A percentile compares a stretch with the other conserved stretches of the same genome.
phyloP scores from a whole-genome alignment of 805 yeast genomes.

The Ogataea salicorniae region DNA sequence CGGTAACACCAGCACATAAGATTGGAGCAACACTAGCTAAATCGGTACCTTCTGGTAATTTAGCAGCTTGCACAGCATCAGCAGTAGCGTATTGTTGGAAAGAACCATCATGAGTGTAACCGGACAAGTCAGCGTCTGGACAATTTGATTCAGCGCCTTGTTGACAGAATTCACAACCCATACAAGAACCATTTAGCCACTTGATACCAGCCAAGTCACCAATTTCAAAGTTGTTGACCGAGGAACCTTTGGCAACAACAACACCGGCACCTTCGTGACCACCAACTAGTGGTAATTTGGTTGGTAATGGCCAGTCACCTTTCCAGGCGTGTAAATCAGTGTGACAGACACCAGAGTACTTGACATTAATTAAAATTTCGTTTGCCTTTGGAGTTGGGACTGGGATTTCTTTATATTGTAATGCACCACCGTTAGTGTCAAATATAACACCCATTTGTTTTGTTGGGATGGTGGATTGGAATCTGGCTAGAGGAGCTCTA shows the following conservation, averaged over 20 bases:
- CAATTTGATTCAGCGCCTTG: constrained; percentile 59
- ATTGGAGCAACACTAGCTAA: constrained; percentile 45
- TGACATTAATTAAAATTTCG: constrained; percentile 60
- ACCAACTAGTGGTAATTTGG: constrained; percentile 58
- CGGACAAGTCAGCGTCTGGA: constrained; percentile 62
- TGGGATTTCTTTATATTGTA: constrained; percentile 66
- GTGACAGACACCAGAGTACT: constrained; percentile 73
- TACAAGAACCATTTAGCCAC: constrained; percentile 66
- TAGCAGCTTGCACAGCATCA: constrained; percentile 47
- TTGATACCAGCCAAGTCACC: constrained; percentile 67
- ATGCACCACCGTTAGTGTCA: constrained; percentile 58
- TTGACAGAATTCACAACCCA: constrained; percentile 61
- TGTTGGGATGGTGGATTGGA: constrained; percentile 42
- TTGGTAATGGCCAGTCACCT: constrained; percentile 64
- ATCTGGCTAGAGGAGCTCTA: constrained; percentile 20
- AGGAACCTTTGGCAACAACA: constrained; percentile 58
- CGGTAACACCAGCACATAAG: constrained; percentile 51
- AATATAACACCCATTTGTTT: constrained; percentile 70
- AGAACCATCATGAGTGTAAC: constrained; percentile 67
- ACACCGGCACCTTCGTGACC: constrained; percentile 76
- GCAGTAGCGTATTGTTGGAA: constrained; percentile 53
- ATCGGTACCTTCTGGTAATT: constrained; percentile 41
- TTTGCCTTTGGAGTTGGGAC: constrained; percentile 63
- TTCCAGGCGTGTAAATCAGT: constrained; percentile 73
- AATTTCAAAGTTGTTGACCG: constrained; percentile 53